Evolutionary conservation across 1,284 basidiomycete genomes (phyloP).

Genomic region (Caloboletus firmus): DNA sequence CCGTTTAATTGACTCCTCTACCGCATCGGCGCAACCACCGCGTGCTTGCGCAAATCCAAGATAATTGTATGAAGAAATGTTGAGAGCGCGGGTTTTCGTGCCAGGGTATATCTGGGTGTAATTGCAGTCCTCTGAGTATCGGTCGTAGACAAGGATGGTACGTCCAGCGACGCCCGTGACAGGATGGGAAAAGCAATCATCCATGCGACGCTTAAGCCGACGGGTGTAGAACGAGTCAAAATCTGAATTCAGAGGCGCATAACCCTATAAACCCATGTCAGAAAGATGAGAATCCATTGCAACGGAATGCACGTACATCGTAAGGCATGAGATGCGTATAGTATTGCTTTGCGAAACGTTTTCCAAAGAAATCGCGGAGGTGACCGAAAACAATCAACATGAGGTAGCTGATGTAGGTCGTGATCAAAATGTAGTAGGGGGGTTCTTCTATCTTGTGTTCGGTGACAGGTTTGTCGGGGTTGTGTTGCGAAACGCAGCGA

Average conservation of each 20-base stretch:
- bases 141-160: slow-evolving; percentile 86
- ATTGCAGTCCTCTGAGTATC: slow-evolving; percentile 82
- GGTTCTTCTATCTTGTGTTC: slow-evolving; percentile 72
- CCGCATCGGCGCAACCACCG: slow-evolving; percentile 92
- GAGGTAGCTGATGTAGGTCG: slow-evolving; percentile 91
- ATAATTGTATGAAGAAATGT: slow-evolving; percentile 99
- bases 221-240: slow-evolving; percentile 99
- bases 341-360: slow-evolving; percentile 68
- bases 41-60: slow-evolving; percentile 96
- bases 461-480: slow-evolving; percentile 48
- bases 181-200: slow-evolving; percentile 94
- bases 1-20: slow-evolving; percentile 75
- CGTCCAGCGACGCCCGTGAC: slow-evolving; percentile 95
- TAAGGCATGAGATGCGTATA: slow-evolving; percentile 84
- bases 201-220: slow-evolving; percentile 90
- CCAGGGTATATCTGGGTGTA: slow-evolving; percentile 80
- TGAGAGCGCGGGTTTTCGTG: slow-evolving; percentile 83
- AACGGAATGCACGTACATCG: slow-evolving; percentile 56
- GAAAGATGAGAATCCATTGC: not conserved
- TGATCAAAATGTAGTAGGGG: slow-evolving; percentile 86
- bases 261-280: slow-evolving; percentile 59
- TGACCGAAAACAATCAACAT: slow-evolving; percentile 90
- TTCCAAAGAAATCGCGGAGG: slow-evolving; percentile 93
- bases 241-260: slow-evolving; percentile 95
- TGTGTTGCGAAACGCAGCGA: slow-evolving; percentile 66